phyloP scores from a whole-genome alignment of 257 asterid genomes.

The Nemophila menziesii region DNA sequence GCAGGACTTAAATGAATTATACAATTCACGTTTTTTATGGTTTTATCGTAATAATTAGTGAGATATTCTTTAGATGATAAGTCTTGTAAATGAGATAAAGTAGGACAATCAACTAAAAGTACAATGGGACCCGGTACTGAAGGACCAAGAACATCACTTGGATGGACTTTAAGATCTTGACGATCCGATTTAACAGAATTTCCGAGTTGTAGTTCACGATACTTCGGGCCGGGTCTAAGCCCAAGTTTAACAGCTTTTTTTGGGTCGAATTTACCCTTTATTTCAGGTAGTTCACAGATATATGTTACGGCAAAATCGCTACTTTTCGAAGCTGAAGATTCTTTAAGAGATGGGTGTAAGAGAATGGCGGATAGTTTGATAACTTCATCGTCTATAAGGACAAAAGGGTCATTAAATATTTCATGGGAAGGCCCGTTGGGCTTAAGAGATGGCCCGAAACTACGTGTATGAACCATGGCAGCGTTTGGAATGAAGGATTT shows the following conservation, averaged over 20 bases:
- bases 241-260: slow-evolving; percentile 74
- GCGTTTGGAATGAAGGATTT: slow-evolving; percentile 77
- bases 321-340: slow-evolving; percentile 32
- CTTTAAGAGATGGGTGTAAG: slow-evolving; percentile 38
- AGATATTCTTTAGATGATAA: slow-evolving; percentile 39
- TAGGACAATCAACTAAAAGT: slow-evolving; percentile 84
- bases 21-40: slow-evolving; percentile 65
- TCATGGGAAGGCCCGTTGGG: slow-evolving; percentile 20
- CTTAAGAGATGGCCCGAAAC: slow-evolving; percentile 61
- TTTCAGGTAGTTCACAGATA: slow-evolving; percentile 83
- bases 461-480: slow-evolving; percentile 76
- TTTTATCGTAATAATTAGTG: slow-evolving; percentile 39
- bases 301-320: slow-evolving; percentile 77
- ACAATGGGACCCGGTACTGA: slow-evolving; percentile 86
- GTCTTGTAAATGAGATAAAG: slow-evolving; percentile 47
- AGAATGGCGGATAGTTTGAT: slow-evolving; percentile 80
- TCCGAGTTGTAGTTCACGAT: slow-evolving; percentile 73
- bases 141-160: slow-evolving; percentile 81
- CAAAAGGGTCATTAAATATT: slow-evolving; percentile 35
- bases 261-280: slow-evolving; percentile 82
- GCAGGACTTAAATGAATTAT: slow-evolving; percentile 75
- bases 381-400: slow-evolving; percentile 75
- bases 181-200: slow-evolving; percentile 68
- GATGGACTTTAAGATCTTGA: slow-evolving; percentile 71
- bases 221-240: slow-evolving; percentile 75